Base-by-base conservation (phyloP, 768 basidiomycete genomes). In the Holtermanniella nyarrowii region DNA sequence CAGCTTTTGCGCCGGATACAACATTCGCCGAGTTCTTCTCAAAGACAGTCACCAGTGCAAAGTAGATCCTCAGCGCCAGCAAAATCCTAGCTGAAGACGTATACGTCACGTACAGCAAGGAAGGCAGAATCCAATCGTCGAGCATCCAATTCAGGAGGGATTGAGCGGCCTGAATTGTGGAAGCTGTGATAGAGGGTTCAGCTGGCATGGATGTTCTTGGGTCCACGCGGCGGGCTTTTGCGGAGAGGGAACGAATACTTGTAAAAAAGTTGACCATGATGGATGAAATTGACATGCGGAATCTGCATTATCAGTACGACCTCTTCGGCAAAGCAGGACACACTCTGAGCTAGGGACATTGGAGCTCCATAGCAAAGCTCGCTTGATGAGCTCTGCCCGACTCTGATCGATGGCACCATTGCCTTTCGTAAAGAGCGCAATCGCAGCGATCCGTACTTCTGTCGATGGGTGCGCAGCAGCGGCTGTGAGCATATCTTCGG, bases 261-360 rank as follows among this genome's bases (percentile, higher is more conserved):
- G 65, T 60, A 13, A 53, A 53, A 48, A 66, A 60, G 13, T 61
- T 53, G 23, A 61, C 58, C 2, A 61, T 52, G 24, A 39, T 46
- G 16, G 58, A 63, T 23, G 12, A 20, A 5, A n/a, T 39, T 40
- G 13, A 12, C 16, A 46, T 27, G 23, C 11, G 31, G 43, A 46
- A 44, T 21, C 3, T 31, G 25, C 48, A 48, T n/a, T 26, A 11
- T 31, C 46, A 43, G 22, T 14, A 21, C 4, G 37, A 21, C 42
- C n/a, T 16, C 40, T 11, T 5, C 11, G 21, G 7, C 21, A 44
- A 41, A 46, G 2, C 10, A 4, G 10, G n/a, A 53, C 61, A 49
- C 43, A 67, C 65, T 59, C 65, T 24, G 59, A 51, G 42, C 48
- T 52, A 0, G 62, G 52, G 12, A 64, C 23, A 3, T 27, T 31